These are phyloP conservation scores for Ceratobasidium sp. DNA, from an alignment of 1,284 basidiomycete genomes.

Conservation along the genomic window DNA sequence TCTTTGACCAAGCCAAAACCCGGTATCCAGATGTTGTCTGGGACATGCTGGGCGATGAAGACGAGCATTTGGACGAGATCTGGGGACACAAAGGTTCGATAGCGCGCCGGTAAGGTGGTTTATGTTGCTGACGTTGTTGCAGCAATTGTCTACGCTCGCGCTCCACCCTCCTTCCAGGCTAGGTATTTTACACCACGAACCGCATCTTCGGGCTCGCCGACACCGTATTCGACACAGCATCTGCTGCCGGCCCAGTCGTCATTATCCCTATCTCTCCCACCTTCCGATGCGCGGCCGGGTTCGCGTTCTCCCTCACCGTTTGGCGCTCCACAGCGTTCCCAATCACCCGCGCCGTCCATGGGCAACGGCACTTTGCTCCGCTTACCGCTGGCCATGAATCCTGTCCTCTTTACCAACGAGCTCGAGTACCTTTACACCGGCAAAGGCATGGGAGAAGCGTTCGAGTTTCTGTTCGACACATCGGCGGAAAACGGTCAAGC, in stretches of 20 bases:
- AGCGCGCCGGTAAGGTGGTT: background rate
- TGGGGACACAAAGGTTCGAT: conserved; percentile 89
- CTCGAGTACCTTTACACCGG: conserved; percentile 91
- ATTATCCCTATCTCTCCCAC: conserved; percentile 65
- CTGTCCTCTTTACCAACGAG: conserved; percentile 82
- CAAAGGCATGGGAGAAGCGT: conserved; percentile 86
- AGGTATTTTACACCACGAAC: conserved; percentile 79
- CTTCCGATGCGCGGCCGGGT: conserved; percentile 57
- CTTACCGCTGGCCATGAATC: conserved; percentile 74
- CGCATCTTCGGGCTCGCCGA: conserved; percentile 61
- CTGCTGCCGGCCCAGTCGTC: conserved; percentile 67
- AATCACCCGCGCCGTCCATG: conserved; percentile 61
- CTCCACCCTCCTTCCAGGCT: conserved; percentile 85
- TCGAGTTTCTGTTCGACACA: conserved; percentile 85
- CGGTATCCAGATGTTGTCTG: conserved; percentile 94
- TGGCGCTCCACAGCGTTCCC: conserved; percentile 53
- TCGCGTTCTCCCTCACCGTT: conserved; percentile 70
- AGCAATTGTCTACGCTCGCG: conserved; percentile 95
- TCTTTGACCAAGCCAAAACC: conserved; percentile 83
- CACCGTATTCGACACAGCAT: conserved; percentile 66
- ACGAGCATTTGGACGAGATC: conserved; percentile 67
- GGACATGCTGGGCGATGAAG: conserved; percentile 71
- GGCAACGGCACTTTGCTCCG: conserved; percentile 59
- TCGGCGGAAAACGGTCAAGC: conserved; percentile 39
- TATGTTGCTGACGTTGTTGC: conserved; percentile 36